Conservation (phyloP, 2,329 filamentous ascomycete species). For the Cercospora beticola region DNA sequence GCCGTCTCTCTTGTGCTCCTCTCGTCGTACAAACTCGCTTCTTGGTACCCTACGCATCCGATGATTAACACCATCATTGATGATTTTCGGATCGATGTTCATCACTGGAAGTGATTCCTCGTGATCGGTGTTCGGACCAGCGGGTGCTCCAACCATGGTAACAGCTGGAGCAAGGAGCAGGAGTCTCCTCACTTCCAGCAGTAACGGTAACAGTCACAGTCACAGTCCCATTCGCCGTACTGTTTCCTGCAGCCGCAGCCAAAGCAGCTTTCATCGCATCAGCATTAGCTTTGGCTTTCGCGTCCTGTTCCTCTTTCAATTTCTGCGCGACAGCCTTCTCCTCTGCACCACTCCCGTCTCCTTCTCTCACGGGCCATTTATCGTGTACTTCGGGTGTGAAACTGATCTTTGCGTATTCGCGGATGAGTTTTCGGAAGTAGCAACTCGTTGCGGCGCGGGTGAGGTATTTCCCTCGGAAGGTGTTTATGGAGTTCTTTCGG, state of each 20-base stretch:
- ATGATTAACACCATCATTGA: not conserved
- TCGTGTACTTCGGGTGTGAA: slow-evolving; percentile 27
- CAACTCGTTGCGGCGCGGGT: slow-evolving; percentile 36
- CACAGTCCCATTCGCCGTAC: not conserved
- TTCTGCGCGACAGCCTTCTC: not conserved
- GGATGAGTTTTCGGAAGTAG: slow-evolving; percentile 34
- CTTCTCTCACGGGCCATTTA: not conserved
- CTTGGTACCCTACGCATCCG: not conserved
- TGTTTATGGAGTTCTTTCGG: slow-evolving; percentile 29
- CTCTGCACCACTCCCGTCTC: not conserved
- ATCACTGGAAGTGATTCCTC: not conserved
- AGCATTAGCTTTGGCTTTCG: not conserved
- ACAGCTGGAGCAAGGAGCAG: not conserved
- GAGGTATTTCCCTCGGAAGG: slow-evolving; percentile 32
- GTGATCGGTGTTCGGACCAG: not conserved
- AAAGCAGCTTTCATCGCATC: not conserved
- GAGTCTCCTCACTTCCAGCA: not conserved
- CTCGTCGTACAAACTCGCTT: not conserved
- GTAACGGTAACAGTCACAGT: not conserved
- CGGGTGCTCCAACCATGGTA: not conserved
- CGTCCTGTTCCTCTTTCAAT: not conserved
- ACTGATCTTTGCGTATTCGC: slow-evolving; percentile 29
- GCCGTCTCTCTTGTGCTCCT: not conserved
- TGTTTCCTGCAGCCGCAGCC: not conserved
- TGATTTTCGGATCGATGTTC: not conserved